Percentiles rank a stretch among this genome's conserved stretches.
Conservation (phyloP, 495 filamentous ascomycete genomes). For the Stereocaulon alpinum region DNA sequence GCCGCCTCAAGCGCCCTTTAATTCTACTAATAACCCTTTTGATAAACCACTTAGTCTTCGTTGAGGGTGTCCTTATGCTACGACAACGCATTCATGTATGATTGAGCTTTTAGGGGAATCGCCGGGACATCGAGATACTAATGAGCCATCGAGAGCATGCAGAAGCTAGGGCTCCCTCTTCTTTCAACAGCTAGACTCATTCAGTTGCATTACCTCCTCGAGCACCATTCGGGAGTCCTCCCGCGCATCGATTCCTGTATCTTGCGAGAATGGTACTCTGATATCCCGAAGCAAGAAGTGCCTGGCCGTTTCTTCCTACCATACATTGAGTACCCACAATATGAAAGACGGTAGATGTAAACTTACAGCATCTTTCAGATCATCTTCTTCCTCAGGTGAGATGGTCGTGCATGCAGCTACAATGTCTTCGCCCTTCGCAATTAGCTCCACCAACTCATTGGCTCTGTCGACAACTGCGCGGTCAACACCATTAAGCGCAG, state of each 20-base stretch:
- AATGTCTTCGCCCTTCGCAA: slow-evolving; percentile 64
- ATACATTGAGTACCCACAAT: neutral
- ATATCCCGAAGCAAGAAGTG: slow-evolving; percentile 21
- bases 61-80: too few relatives aligned
- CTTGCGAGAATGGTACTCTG: neutral
- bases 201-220: neutral
- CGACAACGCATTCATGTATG: too few relatives aligned
- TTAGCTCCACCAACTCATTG: slow-evolving; percentile 58
- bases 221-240: slow-evolving; percentile 1
- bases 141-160: neutral
- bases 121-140: neutral
- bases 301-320: slow-evolving; percentile 20
- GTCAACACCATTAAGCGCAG: slow-evolving; percentile 73
- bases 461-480: slow-evolving; percentile 63
- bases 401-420: slow-evolving; percentile 57
- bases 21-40: too few relatives aligned
- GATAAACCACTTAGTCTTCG: too few relatives aligned
- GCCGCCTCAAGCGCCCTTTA: neutral
- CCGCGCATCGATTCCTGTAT: slow-evolving; percentile 37
- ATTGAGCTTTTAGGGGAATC: neutral
- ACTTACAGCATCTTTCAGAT: slow-evolving; percentile 51
- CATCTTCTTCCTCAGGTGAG: slow-evolving; percentile 46
- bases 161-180: neutral
- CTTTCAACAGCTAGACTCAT: neutral
- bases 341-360: too few relatives aligned